These are phyloP conservation scores for Xylaria grammica DNA, from an alignment of 495 filamentous ascomycete species.

Conservation along the genomic window DNA sequence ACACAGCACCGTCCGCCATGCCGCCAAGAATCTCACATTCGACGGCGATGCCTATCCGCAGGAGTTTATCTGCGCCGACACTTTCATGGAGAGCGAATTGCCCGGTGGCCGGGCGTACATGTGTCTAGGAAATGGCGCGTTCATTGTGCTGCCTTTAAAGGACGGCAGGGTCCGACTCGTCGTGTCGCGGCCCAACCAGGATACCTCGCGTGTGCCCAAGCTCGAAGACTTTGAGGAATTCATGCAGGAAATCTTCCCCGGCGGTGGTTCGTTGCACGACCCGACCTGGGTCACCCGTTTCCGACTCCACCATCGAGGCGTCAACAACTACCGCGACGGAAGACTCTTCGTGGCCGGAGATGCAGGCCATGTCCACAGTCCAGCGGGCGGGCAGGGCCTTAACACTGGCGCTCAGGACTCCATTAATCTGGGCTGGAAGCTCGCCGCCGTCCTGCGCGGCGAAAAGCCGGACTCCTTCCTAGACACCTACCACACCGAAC, in stretches of 20 bases:
- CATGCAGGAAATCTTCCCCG: slow-evolving; percentile 31
- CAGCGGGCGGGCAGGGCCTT: slow-evolving; percentile 62
- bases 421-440: slow-evolving; percentile 63
- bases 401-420: slow-evolving; percentile 65
- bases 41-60: slow-evolving; percentile 46
- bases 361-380: slow-evolving; percentile 61
- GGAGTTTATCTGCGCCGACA: slow-evolving; percentile 49
- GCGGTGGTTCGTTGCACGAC: slow-evolving; percentile 37
- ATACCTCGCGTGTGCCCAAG: slow-evolving; percentile 28
- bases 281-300: slow-evolving; percentile 42
- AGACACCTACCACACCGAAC: slow-evolving; percentile 45
- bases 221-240: slow-evolving; percentile 34
- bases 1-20: slow-evolving; percentile 43
- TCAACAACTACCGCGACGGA: slow-evolving; percentile 40
- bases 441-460: slow-evolving; percentile 40
- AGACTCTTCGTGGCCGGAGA: slow-evolving; percentile 61
- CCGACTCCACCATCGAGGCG: slow-evolving; percentile 42
- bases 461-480: slow-evolving; percentile 35
- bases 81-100: slow-evolving; percentile 36
- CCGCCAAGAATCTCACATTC: slow-evolving; percentile 40
- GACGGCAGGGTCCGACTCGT: slow-evolving; percentile 40
- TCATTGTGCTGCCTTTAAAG: slow-evolving; percentile 39
- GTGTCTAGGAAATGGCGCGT: slow-evolving; percentile 31
- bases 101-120: slow-evolving; percentile 25
- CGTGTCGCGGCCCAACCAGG: slow-evolving; percentile 21